Evolutionary conservation across 192 early-diverging fungal species (phyloP).

Genomic region (Entophlyctis luteolus): DNA sequence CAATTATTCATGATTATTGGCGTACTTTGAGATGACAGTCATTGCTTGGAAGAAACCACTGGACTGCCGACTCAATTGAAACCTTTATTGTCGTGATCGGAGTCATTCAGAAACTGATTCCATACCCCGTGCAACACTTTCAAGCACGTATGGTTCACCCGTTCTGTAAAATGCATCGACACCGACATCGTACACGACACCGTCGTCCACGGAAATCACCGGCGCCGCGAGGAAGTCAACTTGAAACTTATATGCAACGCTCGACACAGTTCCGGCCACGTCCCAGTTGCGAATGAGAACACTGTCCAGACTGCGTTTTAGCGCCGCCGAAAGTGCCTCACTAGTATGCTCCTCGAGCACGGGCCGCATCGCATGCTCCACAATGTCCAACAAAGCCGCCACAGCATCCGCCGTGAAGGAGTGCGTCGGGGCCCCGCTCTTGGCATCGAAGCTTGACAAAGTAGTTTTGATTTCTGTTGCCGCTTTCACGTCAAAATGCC

Average conservation of each 20-base stretch:
- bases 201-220: background rate
- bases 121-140: too few relatives aligned
- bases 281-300: slow-evolving; percentile 3
- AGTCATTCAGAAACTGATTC: too few relatives aligned
- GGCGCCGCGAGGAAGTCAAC: background rate
- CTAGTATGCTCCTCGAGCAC: background rate
- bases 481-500: background rate
- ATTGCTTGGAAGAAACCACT: too few relatives aligned
- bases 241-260: background rate
- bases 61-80: too few relatives aligned
- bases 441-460: slow-evolving; percentile 9
- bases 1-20: too few relatives aligned
- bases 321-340: background rate
- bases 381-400: background rate
- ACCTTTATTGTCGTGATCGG: too few relatives aligned
- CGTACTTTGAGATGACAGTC: too few relatives aligned
- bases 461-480: background rate
- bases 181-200: background rate
- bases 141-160: background rate
- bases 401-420: slow-evolving; percentile 4
- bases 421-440: slow-evolving; percentile 1
- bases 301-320: background rate
- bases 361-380: background rate
- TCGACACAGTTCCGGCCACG: slow-evolving; percentile 4
- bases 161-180: background rate